Conservation (phyloP, 129 eudicot species). For the Pseudognaphalium luteoalbum region DNA sequence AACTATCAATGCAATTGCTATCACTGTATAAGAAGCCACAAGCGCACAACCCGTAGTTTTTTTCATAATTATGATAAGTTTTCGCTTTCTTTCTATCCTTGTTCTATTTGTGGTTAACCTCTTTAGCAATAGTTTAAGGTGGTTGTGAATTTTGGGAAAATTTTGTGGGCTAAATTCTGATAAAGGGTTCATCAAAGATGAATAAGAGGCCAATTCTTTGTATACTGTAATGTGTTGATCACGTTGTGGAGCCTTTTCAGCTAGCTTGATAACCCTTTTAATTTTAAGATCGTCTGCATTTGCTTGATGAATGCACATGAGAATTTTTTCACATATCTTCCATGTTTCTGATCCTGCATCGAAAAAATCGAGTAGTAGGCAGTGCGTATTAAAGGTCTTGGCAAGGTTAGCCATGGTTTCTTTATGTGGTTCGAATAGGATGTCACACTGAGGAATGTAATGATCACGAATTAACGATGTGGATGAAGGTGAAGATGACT, state of each 20-base stretch:
- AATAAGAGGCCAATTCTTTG: constrained; percentile 42
- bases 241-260: constrained; percentile 20
- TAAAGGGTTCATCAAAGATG: constrained; percentile 47
- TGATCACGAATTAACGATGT: constrained; percentile 25
- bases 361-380: constrained; percentile 52
- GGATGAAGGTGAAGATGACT: constrained; percentile 7
- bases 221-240: constrained; percentile 15
- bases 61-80: constrained; percentile 35
- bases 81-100: constrained; percentile 43
- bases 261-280: constrained; percentile 34
- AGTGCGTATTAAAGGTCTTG: constrained; percentile 35
- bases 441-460: constrained; percentile 3
- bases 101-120: constrained; percentile 35
- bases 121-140: constrained; percentile 31
- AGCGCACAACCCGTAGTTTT: constrained; percentile 35
- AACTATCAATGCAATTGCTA: constrained; percentile 44
- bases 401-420: constrained; percentile 43
- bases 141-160: constrained; percentile 38
- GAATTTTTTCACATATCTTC: constrained; percentile 51
- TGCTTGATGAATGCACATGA: constrained; percentile 47
- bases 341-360: constrained; percentile 51
- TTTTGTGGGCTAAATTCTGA: constrained; percentile 21
- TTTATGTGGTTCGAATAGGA: neutral
- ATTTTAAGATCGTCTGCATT: constrained; percentile 37
- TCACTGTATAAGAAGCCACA: constrained; percentile 40